Evolutionary conservation across 495 filamentous ascomycete genomes (phyloP), one percentile per base, ranked within the genome.

Genomic region (Pyrenula massariospora): DNA sequence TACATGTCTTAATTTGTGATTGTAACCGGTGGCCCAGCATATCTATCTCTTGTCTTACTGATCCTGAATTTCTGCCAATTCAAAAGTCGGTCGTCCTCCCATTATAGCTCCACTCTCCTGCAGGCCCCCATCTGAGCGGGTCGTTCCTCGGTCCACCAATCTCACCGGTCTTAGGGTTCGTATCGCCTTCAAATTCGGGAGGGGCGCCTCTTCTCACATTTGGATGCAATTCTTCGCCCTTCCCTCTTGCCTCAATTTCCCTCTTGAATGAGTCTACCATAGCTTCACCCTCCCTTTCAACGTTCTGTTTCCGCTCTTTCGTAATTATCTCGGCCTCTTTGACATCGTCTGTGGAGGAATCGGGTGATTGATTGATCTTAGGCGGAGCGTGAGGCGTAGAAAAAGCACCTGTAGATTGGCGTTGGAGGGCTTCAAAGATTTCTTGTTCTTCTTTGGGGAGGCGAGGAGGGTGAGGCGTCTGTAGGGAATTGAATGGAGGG

Each of bases 91-190:
- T 97, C 22, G 93, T 92, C 55, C 93, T 75, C 42, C 93, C 93
- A 72, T 96, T 96, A 70, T 86, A 98, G 63, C 89, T 96, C 84
- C 91, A 98, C 72, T 98, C 93, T 1, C 89, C 87, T 2, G 62
- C 68, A 23, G 73, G 66, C 0, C 91, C 90, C 91, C 91, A 96
- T 55, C 91, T 77, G 62, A 97, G 60, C 49, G 93, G 93, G 71
- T 98, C 93, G 69, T 96, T 98, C 81, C 97, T 98, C 19, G 93
- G 93, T 12, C 93, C 93, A 3, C 91, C 93, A 49, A 95, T 78
- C 73, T 97, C 93, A n/a, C 94, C 94, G 1, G 93, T 98, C 74
- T 86, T 86, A 1, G 93, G 93, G 65, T 98, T 96, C 57, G 75
- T 77, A 47, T 97, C 89, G 47, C 93, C 93, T 62, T 94, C 88